Evolutionary conservation across 352 stramenopile genomes (phyloP).

Genomic region (Pythium chondricola): DNA sequence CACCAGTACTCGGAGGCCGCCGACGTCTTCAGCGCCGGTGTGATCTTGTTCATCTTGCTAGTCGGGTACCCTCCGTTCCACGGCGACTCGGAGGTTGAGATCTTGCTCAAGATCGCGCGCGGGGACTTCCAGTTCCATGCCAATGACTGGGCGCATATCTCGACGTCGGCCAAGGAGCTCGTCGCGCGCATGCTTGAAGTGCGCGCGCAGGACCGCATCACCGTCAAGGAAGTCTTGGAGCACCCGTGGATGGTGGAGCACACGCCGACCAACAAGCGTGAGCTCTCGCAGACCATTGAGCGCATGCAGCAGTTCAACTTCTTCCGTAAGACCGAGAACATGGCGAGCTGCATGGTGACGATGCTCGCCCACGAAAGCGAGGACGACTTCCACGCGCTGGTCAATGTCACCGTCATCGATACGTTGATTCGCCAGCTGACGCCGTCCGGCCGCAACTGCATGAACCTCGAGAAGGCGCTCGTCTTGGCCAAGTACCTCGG

Average conservation of each 20-base stretch:
- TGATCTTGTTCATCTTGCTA: conserved; percentile 76
- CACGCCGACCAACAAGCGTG: conserved; percentile 15
- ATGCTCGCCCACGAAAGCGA: conserved; percentile 54
- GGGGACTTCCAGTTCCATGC: conserved; percentile 66
- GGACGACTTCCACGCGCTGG: conserved; percentile 45
- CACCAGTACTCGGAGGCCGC: conserved; percentile 60
- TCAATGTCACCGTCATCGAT: conserved; percentile 52
- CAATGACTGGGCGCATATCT: conserved; percentile 58
- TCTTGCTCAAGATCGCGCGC: conserved; percentile 70
- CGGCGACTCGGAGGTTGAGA: conserved; percentile 67
- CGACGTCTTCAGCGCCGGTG: conserved; percentile 76
- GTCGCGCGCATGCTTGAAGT: conserved; percentile 69
- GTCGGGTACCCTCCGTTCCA: conserved; percentile 75
- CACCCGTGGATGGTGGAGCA: conserved; percentile 56
- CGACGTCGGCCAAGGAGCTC: conserved; percentile 50
- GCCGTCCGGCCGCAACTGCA: conserved; percentile 33
- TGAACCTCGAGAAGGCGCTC: conserved; percentile 42
- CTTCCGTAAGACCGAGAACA: conserved; percentile 71
- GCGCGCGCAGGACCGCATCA: conserved; percentile 67
- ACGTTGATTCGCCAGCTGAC: conserved; percentile 63
- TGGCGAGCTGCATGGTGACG: conserved; percentile 52
- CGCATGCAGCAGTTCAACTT: conserved; percentile 79
- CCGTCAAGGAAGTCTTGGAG: conserved; percentile 45
- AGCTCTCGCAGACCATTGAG: conserved; percentile 31
- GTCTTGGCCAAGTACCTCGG: conserved; percentile 48